Evolutionary conservation across 805 yeast species (phyloP).

Genomic region (Teunomyces pallodes): DNA sequence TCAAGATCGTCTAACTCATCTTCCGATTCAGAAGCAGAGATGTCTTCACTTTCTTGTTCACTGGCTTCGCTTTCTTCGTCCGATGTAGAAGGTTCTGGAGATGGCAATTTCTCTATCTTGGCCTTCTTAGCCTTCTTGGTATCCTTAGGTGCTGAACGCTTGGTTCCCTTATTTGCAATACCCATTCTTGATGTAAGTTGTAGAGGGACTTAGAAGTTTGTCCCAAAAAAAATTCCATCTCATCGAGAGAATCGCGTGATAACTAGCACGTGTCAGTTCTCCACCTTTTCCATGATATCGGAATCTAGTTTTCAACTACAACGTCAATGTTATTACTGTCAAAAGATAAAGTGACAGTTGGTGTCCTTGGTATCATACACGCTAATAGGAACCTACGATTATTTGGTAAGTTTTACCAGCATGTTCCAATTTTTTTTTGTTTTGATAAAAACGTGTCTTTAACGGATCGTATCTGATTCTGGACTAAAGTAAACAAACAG

Average conservation of each 20-base stretch:
- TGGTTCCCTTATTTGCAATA: slow-evolving; percentile 26
- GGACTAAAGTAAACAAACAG: too few species aligned
- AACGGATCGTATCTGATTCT: too few species aligned
- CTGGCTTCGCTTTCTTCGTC: slow-evolving; percentile 15
- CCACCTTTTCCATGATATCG: too few species aligned
- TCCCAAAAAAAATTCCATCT: slow-evolving; percentile 3
- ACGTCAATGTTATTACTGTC: too few species aligned
- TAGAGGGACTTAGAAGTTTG: neutral
- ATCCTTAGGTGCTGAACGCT: slow-evolving; percentile 24
- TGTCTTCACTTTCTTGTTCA: slow-evolving; percentile 4
- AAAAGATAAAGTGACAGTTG: too few species aligned
- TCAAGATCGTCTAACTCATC: slow-evolving; percentile 19
- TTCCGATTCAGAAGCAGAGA: slow-evolving; percentile 12
- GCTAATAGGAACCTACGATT: too few species aligned
- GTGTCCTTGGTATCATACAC: too few species aligned
- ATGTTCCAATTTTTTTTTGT: too few species aligned
- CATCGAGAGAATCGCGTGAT: neutral
- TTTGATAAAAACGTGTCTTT: too few species aligned
- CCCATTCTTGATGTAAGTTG: slow-evolving; percentile 13
- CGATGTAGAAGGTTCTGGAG: slow-evolving; percentile 19
- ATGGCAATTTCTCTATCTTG: slow-evolving; percentile 30
- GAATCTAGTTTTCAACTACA: too few species aligned
- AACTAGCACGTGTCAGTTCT: neutral
- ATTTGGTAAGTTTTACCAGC: too few species aligned
- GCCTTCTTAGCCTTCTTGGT: slow-evolving; percentile 20